phyloP scores from a whole-genome alignment of 129 eudicot genomes.

The Gnaphalium uliginosum region DNA sequence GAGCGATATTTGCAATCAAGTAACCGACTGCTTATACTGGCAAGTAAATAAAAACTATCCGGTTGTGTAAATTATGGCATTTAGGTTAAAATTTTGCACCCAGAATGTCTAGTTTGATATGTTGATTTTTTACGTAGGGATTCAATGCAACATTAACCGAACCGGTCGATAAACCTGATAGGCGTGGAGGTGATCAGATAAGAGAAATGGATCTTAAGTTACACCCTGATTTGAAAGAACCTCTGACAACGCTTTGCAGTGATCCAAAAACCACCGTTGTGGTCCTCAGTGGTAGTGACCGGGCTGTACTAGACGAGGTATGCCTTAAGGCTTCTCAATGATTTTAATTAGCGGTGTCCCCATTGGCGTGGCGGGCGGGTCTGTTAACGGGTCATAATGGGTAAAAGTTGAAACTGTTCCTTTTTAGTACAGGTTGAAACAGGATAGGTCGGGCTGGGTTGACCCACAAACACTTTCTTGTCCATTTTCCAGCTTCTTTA shows the following conservation, averaged over 20 bases:
- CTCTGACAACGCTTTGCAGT: constrained; percentile 55
- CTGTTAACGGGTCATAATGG: not conserved
- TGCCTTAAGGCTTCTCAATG: constrained; percentile 2
- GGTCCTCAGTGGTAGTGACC: constrained; percentile 86
- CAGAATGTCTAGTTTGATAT: not conserved
- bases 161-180: constrained; percentile 73
- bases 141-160: constrained; percentile 84
- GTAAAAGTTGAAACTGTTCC: not conserved
- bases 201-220: constrained; percentile 87
- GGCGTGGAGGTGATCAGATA: constrained; percentile 91
- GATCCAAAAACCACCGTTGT: constrained; percentile 88
- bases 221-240: constrained; percentile 77
- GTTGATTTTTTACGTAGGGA: constrained; percentile 44
- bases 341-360: not conserved
- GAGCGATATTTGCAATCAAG: constrained; percentile 58
- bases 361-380: not conserved
- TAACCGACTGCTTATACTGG: constrained; percentile 90
- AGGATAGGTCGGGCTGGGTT: not conserved
- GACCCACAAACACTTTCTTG: not conserved
- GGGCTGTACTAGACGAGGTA: constrained; percentile 79
- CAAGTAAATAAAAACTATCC: constrained; percentile 25
- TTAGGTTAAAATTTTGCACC: not conserved
- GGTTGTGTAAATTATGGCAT: not conserved
- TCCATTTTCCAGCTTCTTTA: not conserved
- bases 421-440: not conserved